Conservation (phyloP, 2,329 filamentous ascomycete species). For the Xylaria polymorpha region DNA sequence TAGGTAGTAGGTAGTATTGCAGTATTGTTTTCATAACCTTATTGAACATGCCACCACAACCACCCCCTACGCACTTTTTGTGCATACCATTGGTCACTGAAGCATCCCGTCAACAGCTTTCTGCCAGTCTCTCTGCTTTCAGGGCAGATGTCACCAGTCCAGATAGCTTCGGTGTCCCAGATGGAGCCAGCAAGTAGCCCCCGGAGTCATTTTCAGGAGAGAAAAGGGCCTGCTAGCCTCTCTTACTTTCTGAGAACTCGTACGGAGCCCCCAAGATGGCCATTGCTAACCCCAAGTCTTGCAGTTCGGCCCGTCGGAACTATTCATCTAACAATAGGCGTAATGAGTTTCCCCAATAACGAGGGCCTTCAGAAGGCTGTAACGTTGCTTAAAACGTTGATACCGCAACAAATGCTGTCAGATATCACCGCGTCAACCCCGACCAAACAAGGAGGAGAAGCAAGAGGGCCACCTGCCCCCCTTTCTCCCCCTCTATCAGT, state of each 20-base stretch:
- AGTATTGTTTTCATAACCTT: constrained; percentile 1
- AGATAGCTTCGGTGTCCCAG: constrained; percentile 65
- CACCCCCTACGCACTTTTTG: constrained; percentile 76
- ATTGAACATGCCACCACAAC: constrained; percentile 52
- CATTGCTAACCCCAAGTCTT: constrained; percentile 16
- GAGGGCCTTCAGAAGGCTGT: constrained; percentile 58
- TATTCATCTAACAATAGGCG: constrained; percentile 86
- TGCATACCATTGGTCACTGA: constrained; percentile 77
- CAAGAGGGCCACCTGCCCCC: background rate
- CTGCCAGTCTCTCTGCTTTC: constrained; percentile 71
- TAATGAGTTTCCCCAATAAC: constrained; percentile 76
- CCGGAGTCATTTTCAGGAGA: background rate
- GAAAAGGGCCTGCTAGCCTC: too few relatives aligned
- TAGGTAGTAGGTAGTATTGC: background rate
- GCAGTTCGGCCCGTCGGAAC: constrained; percentile 78
- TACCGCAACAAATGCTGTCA: constrained; percentile 55
- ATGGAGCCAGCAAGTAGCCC: constrained; percentile 60
- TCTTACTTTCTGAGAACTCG: background rate
- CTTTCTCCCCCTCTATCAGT: constrained; percentile 53
- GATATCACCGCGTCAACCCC: constrained; percentile 29
- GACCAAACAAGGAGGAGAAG: constrained; percentile 22
- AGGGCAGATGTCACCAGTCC: constrained; percentile 64
- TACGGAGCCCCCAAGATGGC: background rate
- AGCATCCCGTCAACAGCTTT: constrained; percentile 71
- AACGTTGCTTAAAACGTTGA: constrained; percentile 54